Evolutionary conservation across 192 early-diverging fungal genomes (phyloP).

Genomic region (Backusella mclennaniae): DNA sequence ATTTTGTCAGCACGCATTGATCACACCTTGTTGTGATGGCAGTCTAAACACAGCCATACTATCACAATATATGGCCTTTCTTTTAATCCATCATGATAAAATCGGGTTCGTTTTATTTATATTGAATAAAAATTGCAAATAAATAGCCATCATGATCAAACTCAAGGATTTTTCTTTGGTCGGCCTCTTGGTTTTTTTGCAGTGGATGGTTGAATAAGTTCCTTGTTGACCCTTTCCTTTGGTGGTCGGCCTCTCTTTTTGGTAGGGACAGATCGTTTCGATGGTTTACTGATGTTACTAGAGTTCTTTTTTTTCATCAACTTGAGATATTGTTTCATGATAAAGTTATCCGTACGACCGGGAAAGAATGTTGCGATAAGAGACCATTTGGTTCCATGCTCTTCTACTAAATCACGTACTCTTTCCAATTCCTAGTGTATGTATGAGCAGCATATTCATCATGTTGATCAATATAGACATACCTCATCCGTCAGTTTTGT

Average conservation of each 20-base stretch:
- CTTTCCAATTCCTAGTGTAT: conserved; percentile 1
- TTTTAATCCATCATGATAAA: too few relatives aligned
- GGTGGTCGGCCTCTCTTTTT: not conserved
- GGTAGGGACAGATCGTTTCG: not conserved
- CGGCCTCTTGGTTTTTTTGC: not conserved
- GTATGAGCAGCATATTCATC: not conserved
- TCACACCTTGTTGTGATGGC: too few relatives aligned
- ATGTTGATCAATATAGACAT: not conserved
- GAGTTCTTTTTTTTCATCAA: not conserved
- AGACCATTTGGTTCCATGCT: conserved; percentile 49
- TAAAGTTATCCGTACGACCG: conserved; percentile 45
- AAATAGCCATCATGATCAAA: not conserved
- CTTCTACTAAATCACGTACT: conserved; percentile 47
- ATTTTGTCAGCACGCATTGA: too few relatives aligned
- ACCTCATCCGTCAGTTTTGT: conserved; percentile 53
- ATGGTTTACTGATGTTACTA: not conserved
- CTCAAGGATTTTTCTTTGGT: not conserved
- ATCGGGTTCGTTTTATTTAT: not conserved
- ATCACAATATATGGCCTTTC: too few relatives aligned
- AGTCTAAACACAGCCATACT: too few relatives aligned
- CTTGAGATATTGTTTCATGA: conserved; percentile 23
- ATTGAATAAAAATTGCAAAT: not conserved
- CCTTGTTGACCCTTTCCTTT: not conserved
- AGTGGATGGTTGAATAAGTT: too few relatives aligned
- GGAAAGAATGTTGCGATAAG: conserved; percentile 31